Base-by-base conservation (phyloP, 441 rosid species). In the Dalechampia spathulata region DNA sequence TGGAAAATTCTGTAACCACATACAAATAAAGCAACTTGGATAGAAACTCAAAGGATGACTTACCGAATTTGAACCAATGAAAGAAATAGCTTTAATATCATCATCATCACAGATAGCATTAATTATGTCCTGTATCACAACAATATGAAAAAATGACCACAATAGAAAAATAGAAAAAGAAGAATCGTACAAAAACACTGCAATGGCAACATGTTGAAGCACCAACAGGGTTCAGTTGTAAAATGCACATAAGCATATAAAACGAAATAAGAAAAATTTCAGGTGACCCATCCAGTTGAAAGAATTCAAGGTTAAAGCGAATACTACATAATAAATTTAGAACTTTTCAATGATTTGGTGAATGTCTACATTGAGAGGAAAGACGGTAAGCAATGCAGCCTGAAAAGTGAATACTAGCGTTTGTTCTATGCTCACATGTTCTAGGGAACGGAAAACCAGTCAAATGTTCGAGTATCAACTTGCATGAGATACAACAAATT, bases 91-190 rank as follows among this genome's bases (percentile, higher is more conserved):
- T 71, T 72, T 83, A 63, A 90, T 78, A 63, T 83, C 67, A 0
- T 80, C 88, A 56, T 85, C 77, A 69, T 90, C 98, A 62, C 98
- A 90, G 67, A 90, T 87, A 55, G 88, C 87, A 81, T 87, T 83
- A 51, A 82, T 80, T 59, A 81, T 72, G 61, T 83, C 96, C 98
- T 90, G 81, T 45, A 57, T 63, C 52, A 30, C 30, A 38, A 43
- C 17, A 57, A 30, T 27, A 19, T 46, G 48, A 62, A 52, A 56
- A 22, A 22, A 27, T 32, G 41, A 25, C 8, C 8, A 30, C 4
- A 30, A 30, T 4, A 12, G 19, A 39, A 25, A 16, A n/a, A 16
- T 26, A 36, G 28, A 46, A 56, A 41, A 27, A 36, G 50, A 57
- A 26, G 10, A 50, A 38, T 22, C 1, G 11, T 27, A 20, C 7